Base-by-base conservation (phyloP, 306 rosid genomes). In the Comarum palustre region DNA sequence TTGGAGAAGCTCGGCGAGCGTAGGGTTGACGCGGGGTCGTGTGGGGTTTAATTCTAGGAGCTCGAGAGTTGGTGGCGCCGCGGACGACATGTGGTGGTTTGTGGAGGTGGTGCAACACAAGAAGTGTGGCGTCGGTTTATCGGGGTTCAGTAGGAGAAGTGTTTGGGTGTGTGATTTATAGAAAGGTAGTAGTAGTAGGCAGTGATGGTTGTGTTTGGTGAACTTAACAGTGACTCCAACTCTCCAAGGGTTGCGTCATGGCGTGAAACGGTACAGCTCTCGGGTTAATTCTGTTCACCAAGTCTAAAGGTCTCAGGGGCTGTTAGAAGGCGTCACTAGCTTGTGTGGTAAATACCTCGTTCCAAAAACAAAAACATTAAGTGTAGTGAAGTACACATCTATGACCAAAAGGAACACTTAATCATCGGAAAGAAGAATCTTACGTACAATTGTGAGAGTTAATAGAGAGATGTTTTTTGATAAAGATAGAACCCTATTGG, bases 1-100 rank as follows among this genome's bases (percentile, higher is more conserved):
- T 80, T 81, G 83, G 0, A 93, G 92, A 13, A 91, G 96, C 77
- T 93, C 90, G 0, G 77, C 97, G 12, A 91, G 90, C 14, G 96
- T 82, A 15, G 90, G 88, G 27, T 82, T 36, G 10, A 48, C 20
- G 50, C 48, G 22, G 34, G 39, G 8, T 1, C 66, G 38, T n/a
- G 8, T 70, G 20, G 77, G 69, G 25, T 45, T 66, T 36, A 73
- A 65, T 11, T 77, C 81, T 47, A 68, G 79, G 5, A 86, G 92
- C 69, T 92, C 96, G 82, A 80, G 74, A 31, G 27, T 72, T 32
- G 68, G 66, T 16, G 61, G 72, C 22, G 52, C 70, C 36, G 74
- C 31, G 9, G 85, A 72, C 43, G 80, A 63, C 79, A 71, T 63
- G 47, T 57, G 13, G 47, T 57, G 7, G 24, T 38, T n/a, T 17